Evolutionary conservation across 176 grass and related monocot genomes (phyloP).

Genomic region (Typha latifolia): DNA sequence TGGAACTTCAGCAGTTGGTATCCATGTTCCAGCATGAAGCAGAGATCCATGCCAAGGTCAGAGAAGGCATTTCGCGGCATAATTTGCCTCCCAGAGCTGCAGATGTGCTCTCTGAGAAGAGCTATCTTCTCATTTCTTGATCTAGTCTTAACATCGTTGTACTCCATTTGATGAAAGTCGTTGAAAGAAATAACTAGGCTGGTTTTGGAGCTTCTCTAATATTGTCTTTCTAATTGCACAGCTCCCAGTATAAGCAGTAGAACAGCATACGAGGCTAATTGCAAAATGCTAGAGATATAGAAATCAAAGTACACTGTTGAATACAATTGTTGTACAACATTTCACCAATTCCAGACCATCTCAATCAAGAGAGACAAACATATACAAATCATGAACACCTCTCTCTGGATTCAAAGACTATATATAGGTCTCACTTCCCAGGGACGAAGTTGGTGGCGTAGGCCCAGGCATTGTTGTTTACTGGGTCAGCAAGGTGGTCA

Average conservation of each 20-base stretch:
- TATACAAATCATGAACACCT: neutral
- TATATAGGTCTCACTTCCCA: slow-evolving; percentile 19
- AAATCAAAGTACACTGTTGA: neutral
- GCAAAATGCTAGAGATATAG: no score
- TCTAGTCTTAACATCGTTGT: neutral
- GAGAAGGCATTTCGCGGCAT: slow-evolving; percentile 40
- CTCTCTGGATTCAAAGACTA: neutral
- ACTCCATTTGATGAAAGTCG: neutral
- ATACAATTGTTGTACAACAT: neutral
- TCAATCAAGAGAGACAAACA: neutral
- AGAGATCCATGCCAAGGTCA: slow-evolving; percentile 49
- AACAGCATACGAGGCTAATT: no score
- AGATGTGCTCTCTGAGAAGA: slow-evolving; percentile 37
- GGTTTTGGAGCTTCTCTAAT: neutral
- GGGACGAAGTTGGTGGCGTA: slow-evolving; percentile 43
- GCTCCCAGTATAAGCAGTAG: no score
- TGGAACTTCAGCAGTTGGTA: slow-evolving; percentile 50
- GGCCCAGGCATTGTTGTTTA: slow-evolving; percentile 41
- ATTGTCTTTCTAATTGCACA: no score
- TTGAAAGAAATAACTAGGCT: neutral
- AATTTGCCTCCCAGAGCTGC: slow-evolving; percentile 37
- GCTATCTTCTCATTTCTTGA: slow-evolving; percentile 8
- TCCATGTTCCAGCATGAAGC: slow-evolving; percentile 47
- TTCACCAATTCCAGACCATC: neutral
- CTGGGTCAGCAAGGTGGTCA: slow-evolving; percentile 27